These are phyloP conservation scores for Litchi chinensis DNA, from an alignment of 345 rosid genomes.

Conservation along the genomic window DNA sequence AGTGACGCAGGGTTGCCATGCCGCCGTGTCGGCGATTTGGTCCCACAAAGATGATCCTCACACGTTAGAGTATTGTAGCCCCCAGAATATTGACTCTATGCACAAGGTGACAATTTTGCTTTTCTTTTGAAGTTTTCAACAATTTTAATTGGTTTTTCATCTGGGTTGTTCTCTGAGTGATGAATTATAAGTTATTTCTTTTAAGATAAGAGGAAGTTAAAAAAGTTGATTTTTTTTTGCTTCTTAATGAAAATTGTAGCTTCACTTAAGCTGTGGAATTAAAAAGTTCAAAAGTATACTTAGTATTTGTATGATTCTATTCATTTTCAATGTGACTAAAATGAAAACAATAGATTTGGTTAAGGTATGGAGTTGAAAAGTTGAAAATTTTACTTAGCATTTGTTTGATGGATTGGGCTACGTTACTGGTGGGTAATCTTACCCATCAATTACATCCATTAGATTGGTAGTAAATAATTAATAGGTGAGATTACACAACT, in stretches of 20 bases:
- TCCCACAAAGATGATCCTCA: slow-evolving; percentile 61
- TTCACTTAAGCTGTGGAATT: neutral
- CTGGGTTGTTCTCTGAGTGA: neutral
- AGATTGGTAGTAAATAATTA: no score
- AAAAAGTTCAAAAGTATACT: neutral
- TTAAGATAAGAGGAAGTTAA: no score
- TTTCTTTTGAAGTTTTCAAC: neutral
- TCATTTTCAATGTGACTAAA: no score
- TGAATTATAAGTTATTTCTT: no score
- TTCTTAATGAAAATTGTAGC: neutral
- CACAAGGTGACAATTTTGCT: slow-evolving; percentile 54
- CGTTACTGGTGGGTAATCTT: no score
- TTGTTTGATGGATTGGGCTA: no score
- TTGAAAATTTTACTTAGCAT: no score
- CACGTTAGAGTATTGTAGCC: slow-evolving; percentile 68
- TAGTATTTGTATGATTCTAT: neutral
- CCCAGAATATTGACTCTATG: slow-evolving; percentile 71
- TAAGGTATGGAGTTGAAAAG: no score
- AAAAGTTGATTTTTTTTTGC: neutral
- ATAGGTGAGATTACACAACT: no score
- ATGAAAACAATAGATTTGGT: no score
- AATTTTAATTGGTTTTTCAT: neutral
- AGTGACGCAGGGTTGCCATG: slow-evolving; percentile 95
- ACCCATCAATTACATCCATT: no score
- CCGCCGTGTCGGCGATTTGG: slow-evolving; percentile 87